Conservation (phyloP, 2,329 filamentous ascomycete genomes). For the Diaporthe nobilis region DNA sequence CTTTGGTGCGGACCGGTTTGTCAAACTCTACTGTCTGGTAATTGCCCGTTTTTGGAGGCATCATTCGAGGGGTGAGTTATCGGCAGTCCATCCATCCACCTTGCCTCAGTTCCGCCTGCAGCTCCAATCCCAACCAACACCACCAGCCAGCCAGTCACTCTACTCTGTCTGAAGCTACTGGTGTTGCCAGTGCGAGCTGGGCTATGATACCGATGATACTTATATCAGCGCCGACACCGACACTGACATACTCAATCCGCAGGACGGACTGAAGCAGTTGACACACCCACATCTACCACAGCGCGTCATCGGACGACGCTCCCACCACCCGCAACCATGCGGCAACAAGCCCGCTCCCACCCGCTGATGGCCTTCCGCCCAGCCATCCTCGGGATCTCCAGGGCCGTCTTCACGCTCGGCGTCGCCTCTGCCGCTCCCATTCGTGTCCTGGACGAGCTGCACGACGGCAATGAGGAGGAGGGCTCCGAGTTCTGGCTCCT, state of each 20-base stretch:
- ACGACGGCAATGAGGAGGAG: conserved; percentile 64
- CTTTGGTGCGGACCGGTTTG: not conserved
- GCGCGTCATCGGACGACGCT: conserved; percentile 10
- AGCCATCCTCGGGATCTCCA: conserved; percentile 65
- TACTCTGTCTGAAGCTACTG: not conserved
- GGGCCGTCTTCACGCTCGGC: conserved; percentile 64
- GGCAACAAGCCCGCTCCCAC: conserved; percentile 29
- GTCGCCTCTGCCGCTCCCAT: conserved; percentile 65
- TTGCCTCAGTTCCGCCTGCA: not conserved
- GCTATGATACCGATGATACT: too few relatives aligned
- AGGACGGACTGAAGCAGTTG: conserved; percentile 4
- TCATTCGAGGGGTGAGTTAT: not conserved
- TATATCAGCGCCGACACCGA: not conserved
- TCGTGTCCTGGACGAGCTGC: conserved; percentile 50
- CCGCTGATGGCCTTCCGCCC: conserved; percentile 46
- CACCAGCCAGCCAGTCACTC: not conserved
- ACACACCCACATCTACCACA: not conserved
- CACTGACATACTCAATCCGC: not conserved
- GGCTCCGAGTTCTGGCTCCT: conserved; percentile 85
- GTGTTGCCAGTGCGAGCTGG: too few relatives aligned
- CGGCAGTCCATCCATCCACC: not conserved
- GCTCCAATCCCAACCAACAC: not conserved
- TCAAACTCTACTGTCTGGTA: not conserved
- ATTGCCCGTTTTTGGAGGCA: conserved; percentile 5
- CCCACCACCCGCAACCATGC: conserved; percentile 27